Conservation (phyloP, 139 green algal species). For the Volvox africanus region DNA sequence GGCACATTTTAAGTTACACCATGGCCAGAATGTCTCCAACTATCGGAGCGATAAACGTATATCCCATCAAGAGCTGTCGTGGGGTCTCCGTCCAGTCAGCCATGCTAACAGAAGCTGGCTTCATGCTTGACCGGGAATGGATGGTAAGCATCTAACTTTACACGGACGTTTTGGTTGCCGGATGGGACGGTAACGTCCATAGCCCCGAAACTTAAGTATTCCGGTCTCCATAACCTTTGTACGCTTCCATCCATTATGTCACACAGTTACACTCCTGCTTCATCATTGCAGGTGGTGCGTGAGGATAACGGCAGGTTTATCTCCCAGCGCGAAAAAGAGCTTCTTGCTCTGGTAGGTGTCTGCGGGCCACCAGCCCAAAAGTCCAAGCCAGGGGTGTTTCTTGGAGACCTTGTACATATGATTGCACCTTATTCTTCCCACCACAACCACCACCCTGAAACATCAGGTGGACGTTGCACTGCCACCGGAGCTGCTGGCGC, state of each 20-base stretch:
- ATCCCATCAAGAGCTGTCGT: constrained; percentile 35
- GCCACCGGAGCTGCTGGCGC: constrained; percentile 1
- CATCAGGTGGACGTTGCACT: neutral
- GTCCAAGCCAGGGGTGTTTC: too few species aligned
- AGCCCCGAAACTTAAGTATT: too few species aligned
- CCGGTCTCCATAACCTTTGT: too few species aligned
- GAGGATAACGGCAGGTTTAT: constrained; percentile 40
- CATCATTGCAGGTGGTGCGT: constrained; percentile 18
- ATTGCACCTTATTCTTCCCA: too few species aligned
- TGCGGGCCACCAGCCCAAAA: too few species aligned
- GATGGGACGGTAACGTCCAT: too few species aligned
- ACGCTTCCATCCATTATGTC: too few species aligned
- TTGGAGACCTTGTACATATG: too few species aligned
- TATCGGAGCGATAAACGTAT: constrained; percentile 8
- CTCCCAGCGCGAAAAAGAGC: constrained; percentile 23
- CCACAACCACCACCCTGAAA: too few species aligned
- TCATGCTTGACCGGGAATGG: constrained; percentile 25
- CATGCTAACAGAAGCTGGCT: constrained; percentile 4
- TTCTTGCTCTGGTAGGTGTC: constrained; percentile 26
- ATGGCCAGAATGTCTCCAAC: neutral
- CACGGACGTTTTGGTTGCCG: too few species aligned
- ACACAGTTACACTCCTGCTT: too few species aligned
- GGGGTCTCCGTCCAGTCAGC: constrained; percentile 20
- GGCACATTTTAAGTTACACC: too few species aligned
- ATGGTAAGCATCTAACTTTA: neutral